Conservation (phyloP, 371 early-diverging fungal genomes). For the Dinochytrium kinnereticum region DNA sequence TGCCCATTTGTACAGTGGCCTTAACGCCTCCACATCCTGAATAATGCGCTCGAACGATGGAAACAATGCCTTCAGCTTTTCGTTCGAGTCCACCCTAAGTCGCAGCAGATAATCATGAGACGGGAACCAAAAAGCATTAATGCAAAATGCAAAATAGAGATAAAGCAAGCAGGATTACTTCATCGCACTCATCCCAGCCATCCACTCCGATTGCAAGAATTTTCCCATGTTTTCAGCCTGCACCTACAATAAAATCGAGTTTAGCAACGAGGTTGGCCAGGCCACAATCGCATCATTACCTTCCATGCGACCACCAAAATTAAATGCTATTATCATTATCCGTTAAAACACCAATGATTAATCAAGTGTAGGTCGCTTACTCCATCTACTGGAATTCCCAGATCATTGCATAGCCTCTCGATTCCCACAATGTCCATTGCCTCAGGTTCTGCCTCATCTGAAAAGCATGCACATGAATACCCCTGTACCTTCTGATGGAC, state of each 20-base stretch:
- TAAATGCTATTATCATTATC: neutral
- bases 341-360: neutral
- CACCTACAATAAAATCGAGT: no score
- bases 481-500: neutral
- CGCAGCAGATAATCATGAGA: slow-evolving; percentile 13
- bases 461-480: neutral
- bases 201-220: slow-evolving; percentile 71
- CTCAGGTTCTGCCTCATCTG: slow-evolving; percentile 28
- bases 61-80: slow-evolving; percentile 54
- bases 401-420: slow-evolving; percentile 34
- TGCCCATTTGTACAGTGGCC: slow-evolving; percentile 69
- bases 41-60: slow-evolving; percentile 52
- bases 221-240: slow-evolving; percentile 68
- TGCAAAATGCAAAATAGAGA: neutral
- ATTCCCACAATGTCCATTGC: slow-evolving; percentile 35
- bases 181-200: slow-evolving; percentile 63
- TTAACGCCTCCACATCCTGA: slow-evolving; percentile 57
- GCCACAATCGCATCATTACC: neutral
- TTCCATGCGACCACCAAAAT: slow-evolving; percentile 5
- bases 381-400: slow-evolving; percentile 24
- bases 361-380: slow-evolving; percentile 17
- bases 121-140: neutral
- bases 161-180: slow-evolving; percentile 51
- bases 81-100: slow-evolving; percentile 62
- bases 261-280: neutral